Percentiles rank a stretch among this genome's conserved stretches.
These are phyloP conservation scores for Xylariomycetidae sp. DNA, from an alignment of 2,329 filamentous ascomycete genomes.

Conservation along the genomic window DNA sequence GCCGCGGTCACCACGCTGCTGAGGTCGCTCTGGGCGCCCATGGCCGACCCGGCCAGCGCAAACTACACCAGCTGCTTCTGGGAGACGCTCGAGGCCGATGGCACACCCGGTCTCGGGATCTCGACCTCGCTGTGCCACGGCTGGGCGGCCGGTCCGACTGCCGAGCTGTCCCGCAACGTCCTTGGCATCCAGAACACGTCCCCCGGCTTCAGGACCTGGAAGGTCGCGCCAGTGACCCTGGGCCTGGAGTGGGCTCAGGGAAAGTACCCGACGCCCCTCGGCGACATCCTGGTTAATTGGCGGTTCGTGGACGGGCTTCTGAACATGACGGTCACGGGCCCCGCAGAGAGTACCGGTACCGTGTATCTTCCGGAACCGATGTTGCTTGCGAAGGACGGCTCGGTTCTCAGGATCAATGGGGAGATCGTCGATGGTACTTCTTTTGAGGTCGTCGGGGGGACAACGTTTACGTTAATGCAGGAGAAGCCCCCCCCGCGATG, in stretches of 20 bases:
- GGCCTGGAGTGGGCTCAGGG: too few species aligned
- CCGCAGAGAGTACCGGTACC: slow-evolving; percentile 2
- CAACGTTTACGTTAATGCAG: background rate
- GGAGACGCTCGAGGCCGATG: slow-evolving; percentile 20
- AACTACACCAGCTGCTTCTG: slow-evolving; percentile 28
- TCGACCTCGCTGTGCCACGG: slow-evolving; percentile 28
- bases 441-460: slow-evolving; percentile 4
- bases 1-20: slow-evolving; percentile 9
- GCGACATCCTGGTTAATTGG: too few species aligned
- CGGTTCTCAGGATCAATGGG: slow-evolving; percentile 1
- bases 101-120: slow-evolving; percentile 18
- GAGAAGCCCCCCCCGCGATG: too few species aligned
- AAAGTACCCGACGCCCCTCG: too few species aligned
- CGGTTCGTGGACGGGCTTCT: too few species aligned
- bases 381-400: slow-evolving; percentile 2
- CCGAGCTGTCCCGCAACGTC: slow-evolving; percentile 23
- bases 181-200: slow-evolving; percentile 16
- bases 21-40: slow-evolving; percentile 18
- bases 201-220: slow-evolving; percentile 15
- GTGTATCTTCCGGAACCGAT: slow-evolving; percentile 2
- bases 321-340: slow-evolving; percentile 3
- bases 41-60: slow-evolving; percentile 16
- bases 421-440: slow-evolving; percentile 3
- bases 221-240: too few species aligned
- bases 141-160: slow-evolving; percentile 28